Conservation (phyloP, 176 grass and related monocot genomes). For the Oryza australiensis region DNA sequence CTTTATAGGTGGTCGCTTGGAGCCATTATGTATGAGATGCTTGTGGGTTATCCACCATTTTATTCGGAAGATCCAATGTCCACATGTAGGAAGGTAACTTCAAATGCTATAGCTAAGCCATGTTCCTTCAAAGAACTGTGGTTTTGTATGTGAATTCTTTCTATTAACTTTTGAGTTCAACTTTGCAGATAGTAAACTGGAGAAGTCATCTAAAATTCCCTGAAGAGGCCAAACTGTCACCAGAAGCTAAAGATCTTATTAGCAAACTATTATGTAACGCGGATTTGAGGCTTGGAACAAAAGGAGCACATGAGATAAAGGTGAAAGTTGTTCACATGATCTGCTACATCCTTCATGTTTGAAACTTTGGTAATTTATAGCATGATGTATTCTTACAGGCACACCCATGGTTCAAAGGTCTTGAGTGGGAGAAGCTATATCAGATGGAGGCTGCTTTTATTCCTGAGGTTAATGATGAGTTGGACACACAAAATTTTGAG, state of each 20-base stretch:
- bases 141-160: conserved; percentile 15
- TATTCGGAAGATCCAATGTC: conserved; percentile 97
- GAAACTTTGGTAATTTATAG: not conserved
- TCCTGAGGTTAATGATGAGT: conserved; percentile 69
- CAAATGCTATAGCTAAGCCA: conserved; percentile 19
- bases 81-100: conserved; percentile 84
- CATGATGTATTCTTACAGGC: conserved; percentile 42
- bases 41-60: conserved; percentile 96
- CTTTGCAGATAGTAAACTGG: conserved; percentile 92
- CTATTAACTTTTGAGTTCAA: conserved; percentile 1
- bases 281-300: conserved; percentile 77
- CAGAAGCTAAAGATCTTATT: conserved; percentile 84
- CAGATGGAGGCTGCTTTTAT: conserved; percentile 91
- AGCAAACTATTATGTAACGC: conserved; percentile 82
- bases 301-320: conserved; percentile 95
- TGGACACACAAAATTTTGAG: conserved; percentile 93
- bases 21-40: conserved; percentile 99
- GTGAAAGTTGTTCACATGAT: conserved; percentile 21
- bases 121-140: not conserved
- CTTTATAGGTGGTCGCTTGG: conserved; percentile 90
- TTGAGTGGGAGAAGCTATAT: conserved; percentile 79
- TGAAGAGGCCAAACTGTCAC: conserved; percentile 79
- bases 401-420: conserved; percentile 77
- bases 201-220: conserved; percentile 93
- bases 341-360: not conserved